phyloP scores from a whole-genome alignment of 2,329 filamentous ascomycete genomes.

The Colletotrichum tropicale region DNA sequence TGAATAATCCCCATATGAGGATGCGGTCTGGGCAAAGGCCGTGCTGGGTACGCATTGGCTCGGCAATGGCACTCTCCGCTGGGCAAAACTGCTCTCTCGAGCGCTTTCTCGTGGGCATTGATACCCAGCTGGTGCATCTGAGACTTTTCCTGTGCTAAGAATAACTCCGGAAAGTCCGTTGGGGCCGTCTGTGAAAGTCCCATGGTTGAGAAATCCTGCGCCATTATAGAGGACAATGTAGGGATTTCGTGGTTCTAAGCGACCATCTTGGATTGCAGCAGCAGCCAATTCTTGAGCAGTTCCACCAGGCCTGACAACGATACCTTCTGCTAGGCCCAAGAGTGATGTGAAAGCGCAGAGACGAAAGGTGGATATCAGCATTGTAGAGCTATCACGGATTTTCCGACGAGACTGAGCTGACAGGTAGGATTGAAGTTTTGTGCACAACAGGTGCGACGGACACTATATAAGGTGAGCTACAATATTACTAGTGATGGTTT shows the following conservation, averaged over 20 bases:
- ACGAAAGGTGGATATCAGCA: no score
- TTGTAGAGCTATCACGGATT: no score
- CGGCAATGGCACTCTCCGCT: not conserved
- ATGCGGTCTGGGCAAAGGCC: no score
- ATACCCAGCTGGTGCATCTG: not conserved
- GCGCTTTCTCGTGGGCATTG: not conserved
- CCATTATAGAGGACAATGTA: no score
- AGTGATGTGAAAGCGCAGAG: not conserved
- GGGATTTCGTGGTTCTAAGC: no score
- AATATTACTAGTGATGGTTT: not conserved
- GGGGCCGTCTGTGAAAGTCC: not conserved
- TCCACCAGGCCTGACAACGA: rapidly evolving
- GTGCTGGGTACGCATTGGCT: not conserved
- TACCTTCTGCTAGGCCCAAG: not conserved
- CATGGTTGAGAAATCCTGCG: no score
- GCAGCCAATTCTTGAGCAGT: not conserved
- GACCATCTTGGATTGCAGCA: not conserved
- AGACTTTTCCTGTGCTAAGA: not conserved
- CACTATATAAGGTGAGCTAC: not conserved
- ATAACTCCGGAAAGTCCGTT: not conserved
- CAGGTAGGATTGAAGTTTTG: not conserved
- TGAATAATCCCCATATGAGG: no score
- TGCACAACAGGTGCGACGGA: not conserved
- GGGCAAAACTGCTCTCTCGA: not conserved
- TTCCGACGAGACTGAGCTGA: not conserved